Evolutionary conservation across 2,329 filamentous ascomycete species (phyloP).

Genomic region (Exophiala sideris): DNA sequence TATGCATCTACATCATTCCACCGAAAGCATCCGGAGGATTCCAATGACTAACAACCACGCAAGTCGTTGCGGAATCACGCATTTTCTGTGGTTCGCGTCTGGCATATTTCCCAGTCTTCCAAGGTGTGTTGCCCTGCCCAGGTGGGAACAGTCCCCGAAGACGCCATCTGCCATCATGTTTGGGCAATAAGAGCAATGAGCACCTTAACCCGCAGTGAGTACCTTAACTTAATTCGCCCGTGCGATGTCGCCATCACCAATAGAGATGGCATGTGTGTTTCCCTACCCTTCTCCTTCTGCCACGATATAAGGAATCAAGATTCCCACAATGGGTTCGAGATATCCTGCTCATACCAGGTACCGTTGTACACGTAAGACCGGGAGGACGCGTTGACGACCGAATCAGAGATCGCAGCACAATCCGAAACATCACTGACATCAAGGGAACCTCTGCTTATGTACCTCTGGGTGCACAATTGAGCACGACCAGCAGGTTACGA

Average conservation of each 20-base stretch:
- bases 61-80: constrained; percentile 6
- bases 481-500: background rate
- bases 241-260: constrained; percentile 22
- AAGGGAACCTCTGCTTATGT: background rate
- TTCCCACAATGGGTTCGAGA: constrained; percentile 4
- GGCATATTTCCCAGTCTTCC: background rate
- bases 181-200: constrained; percentile 11
- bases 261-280: constrained; percentile 19
- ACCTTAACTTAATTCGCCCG: constrained; percentile 14
- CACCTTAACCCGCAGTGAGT: constrained; percentile 16
- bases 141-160: background rate
- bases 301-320: constrained; percentile 17
- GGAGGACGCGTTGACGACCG: constrained; percentile 3
- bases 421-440: constrained; percentile 21
- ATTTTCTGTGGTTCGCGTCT: constrained; percentile 4
- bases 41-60: constrained; percentile 16
- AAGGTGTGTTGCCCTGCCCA: background rate
- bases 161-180: constrained; percentile 12
- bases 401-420: background rate
- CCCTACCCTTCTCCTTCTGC: background rate
- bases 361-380: constrained; percentile 15
- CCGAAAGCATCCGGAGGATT: constrained; percentile 3
- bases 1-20: constrained; percentile 3
- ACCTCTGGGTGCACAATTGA: background rate
- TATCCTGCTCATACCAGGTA: background rate